phyloP scores from a whole-genome alignment of 768 basidiomycete genomes.

The Epithele typhae region DNA sequence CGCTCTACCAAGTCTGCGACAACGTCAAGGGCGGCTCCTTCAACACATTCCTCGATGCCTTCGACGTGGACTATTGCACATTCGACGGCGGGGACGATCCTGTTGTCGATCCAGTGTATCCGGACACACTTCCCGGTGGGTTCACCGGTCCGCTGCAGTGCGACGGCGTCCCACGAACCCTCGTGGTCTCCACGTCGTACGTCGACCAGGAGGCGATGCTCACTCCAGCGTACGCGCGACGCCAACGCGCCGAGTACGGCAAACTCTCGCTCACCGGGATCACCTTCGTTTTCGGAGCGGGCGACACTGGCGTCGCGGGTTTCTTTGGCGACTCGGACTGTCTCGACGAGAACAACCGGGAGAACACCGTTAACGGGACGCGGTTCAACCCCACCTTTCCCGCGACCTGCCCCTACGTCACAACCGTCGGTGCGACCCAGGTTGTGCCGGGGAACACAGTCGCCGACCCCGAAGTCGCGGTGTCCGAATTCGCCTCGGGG shows the following conservation, averaged over 20 bases:
- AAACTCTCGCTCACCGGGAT: slow-evolving; percentile 31
- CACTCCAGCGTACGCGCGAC: slow-evolving; percentile 23
- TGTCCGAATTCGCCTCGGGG: slow-evolving; percentile 31
- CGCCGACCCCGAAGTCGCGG: slow-evolving; percentile 31
- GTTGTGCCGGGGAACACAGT: slow-evolving; percentile 29
- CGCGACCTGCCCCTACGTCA: slow-evolving; percentile 39
- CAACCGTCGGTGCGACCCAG: slow-evolving; percentile 34
- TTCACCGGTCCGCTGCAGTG: slow-evolving; percentile 16
- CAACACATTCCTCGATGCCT: slow-evolving; percentile 31
- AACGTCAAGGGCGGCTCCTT: not conserved
- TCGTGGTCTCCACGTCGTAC: slow-evolving; percentile 39
- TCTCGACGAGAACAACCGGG: slow-evolving; percentile 26
- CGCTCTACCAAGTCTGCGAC: slow-evolving; percentile 21
- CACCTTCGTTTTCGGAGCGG: slow-evolving; percentile 37
- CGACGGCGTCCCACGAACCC: slow-evolving; percentile 28
- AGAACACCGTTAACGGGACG: slow-evolving; percentile 6
- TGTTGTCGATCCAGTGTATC: slow-evolving; percentile 27
- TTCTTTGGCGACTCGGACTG: slow-evolving; percentile 26
- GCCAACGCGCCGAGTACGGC: slow-evolving; percentile 41
- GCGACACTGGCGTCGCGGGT: slow-evolving; percentile 39
- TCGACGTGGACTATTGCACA: slow-evolving; percentile 38
- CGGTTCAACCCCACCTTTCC: slow-evolving; percentile 28
- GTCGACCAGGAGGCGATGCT: not conserved
- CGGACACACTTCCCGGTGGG: slow-evolving; percentile 20
- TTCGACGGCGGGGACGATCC: slow-evolving; percentile 31